Base-by-base conservation (phyloP, 176 grass and related monocot genomes). In the Bothriochloa decipiens region DNA sequence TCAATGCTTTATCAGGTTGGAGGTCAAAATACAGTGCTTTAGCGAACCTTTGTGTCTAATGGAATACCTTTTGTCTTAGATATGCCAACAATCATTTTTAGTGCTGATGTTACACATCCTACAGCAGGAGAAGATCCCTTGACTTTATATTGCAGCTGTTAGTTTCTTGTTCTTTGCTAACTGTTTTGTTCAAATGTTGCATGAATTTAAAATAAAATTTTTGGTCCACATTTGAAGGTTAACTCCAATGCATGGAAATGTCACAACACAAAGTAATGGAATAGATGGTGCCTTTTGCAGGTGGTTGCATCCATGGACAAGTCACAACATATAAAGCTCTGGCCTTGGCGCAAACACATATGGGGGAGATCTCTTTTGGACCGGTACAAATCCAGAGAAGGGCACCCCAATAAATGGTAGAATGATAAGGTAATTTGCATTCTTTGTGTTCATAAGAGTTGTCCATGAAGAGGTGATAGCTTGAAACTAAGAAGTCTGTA, bases 241-340 rank as follows among this genome's bases (percentile, higher is more conserved):
- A 4, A 46, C 23, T 28, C 43, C 9, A 4, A 55, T n/a, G n/a
- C n/a, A 7, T 16, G 53, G 11, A 6, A 6, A 8, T 53, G 20
- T 65, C 64, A 0, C 33, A 61, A 15, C 5, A 20, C 36, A 66
- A 80, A 68, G 17, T 27, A 58, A 62, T 27, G 15, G 39, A 37
- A 40, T 0, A 49, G 22, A 3, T 55, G 36, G 25, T 43, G 28
- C 79, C 52, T 71, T 65, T 58, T 77, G 47, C 67, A 97, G 95
- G 92, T 97, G n/a, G 95, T 97, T 66, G 92, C 91, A 25, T 97
- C 92, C 2, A 91, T 91, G 75, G 95, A 97, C 52, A 91, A 67
- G 79, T 91, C 7, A 91, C 92, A 28, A 90, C 75, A 32, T 97
- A 97, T 50, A 87, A 65, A 74, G 90, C 90, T 18, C 65, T 97